Base-by-base conservation (phyloP, 1,139 yeast species). In the Saccharomyces pastorianus region DNA sequence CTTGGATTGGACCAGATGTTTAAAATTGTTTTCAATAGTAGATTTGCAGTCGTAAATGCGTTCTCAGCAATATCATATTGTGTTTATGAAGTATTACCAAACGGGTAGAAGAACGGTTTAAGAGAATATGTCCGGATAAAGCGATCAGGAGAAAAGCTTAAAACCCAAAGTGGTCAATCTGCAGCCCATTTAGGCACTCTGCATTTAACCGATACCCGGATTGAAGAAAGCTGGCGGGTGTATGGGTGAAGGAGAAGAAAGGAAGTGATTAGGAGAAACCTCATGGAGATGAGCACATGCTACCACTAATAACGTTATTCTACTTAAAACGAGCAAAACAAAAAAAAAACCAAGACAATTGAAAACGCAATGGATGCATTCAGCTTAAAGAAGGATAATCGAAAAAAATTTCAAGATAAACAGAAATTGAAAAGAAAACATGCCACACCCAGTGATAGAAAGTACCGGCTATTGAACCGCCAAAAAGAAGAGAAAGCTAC, bases 341-440 rank as follows among this genome's bases (percentile, higher is more conserved):
- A 17, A 32, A 23, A 23, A 23, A 23, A 23, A 23, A 23, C 4
- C 25, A 23, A 23, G 25, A 23, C 25, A 23, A 23, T 23, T 23
- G 25, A 23, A 23, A 23, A 23, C 25, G 28, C 29, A 25, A 64
- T 66, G 69, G 69, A 66, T 50, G 57, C 63, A 1, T 64, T 54
- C 55, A 60, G 59, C 47, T 50, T 62, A 47, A 68, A 68, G 58
- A 57, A 58, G 17, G 71, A 66, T 47, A 68, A 67, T 48, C 59
- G 72, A 25, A 65, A 64, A 59, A 63, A 61, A 56, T 68, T 68
- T 54, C 66, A 62, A 49, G 71, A 68, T 51, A 68, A 66, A 53
- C 69, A 68, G 53, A 61, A 60, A 48, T 56, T 32, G 17, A 68
- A 68, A 56, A 58, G 61, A 6, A 60, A 59, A 9, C 72, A 68